phyloP scores from a whole-genome alignment of 352 stramenopile species.

The Elongisporangium anandrum region DNA sequence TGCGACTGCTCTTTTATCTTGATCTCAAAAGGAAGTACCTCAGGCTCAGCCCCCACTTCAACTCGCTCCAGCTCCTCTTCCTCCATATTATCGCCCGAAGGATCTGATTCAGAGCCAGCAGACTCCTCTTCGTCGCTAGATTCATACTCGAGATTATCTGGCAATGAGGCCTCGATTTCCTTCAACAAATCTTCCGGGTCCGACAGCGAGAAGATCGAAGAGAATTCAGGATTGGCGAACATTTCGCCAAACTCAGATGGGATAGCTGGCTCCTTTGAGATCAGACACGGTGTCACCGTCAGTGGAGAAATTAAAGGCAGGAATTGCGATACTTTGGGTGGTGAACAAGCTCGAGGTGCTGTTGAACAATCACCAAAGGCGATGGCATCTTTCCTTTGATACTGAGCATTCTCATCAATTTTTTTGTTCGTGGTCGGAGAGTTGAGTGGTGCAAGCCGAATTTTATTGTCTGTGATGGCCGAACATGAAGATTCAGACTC shows the following conservation, averaged over 20 bases:
- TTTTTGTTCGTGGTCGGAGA: background rate
- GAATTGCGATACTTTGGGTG: conserved; percentile 1
- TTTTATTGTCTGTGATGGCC: conserved; percentile 12
- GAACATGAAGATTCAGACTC: background rate
- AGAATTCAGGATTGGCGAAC: conserved; percentile 23
- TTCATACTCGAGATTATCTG: conserved; percentile 35
- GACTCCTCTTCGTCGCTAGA: conserved; percentile 42
- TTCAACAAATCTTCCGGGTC: conserved; percentile 52
- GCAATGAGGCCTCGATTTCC: conserved; percentile 63
- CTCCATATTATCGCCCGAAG: conserved; percentile 67
- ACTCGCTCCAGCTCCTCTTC: conserved; percentile 33
- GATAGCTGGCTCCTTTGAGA: conserved; percentile 2
- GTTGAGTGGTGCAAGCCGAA: conserved; percentile 16
- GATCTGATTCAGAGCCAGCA: conserved; percentile 64
- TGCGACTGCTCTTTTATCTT: background rate
- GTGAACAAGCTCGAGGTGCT: background rate
- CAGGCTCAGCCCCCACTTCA: background rate
- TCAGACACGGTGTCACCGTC: background rate
- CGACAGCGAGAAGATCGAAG: conserved; percentile 28
- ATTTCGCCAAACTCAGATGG: conserved; percentile 26
- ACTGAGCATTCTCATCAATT: background rate
- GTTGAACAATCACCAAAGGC: background rate
- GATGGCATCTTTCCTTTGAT: background rate
- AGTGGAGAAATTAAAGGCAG: background rate
- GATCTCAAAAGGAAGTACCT: background rate